Base-by-base conservation (phyloP, 2,329 filamentous ascomycete genomes). In the Clarireedia monteithiana region DNA sequence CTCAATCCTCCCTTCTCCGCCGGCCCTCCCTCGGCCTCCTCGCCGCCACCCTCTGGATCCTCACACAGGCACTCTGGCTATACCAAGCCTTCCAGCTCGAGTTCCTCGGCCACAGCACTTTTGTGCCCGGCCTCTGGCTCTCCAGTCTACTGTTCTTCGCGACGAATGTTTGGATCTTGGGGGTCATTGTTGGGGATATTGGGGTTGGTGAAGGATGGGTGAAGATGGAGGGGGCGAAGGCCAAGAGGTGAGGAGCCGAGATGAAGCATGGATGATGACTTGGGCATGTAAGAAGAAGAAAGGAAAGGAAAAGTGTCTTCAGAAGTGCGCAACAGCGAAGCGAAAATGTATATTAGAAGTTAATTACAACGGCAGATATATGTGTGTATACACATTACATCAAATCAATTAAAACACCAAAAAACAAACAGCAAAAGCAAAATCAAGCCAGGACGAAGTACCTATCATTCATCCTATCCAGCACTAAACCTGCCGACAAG, bases 91-190 rank as follows among this genome's bases (percentile, higher is more conserved):
- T 82, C 68, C 75, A 78, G 58, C 81, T 94, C 1, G 89, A 94
- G 69, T 92, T 92, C 60, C 72, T 95, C 2, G 94, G 92, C 0
- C 66, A 77, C 23, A 92, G 89, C 59, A 91, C 87, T 0, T 99
- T 96, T 68, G 79, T 90, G 9, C 91, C 91, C 0, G 91, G 91
- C 0, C 74, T 99, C 1, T 97, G 89, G 83, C 61, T 81, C 0
- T 78, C 89, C 0, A 86, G 88, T 0, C 70, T 95, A 14, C 73
- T 74, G 0, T 97, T 99, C 73, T 97, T 96, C 68, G 70, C 83
- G 1, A 81, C 91, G 15, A 97, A 99, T 69, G 85, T 84, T 63
- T 95, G 89, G 84, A 89, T 97, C 54, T 69, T 99, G 40, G 88
- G 89, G 0, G 75, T 95, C 48, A 84, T 97, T 45, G 79, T 96